Base-by-base conservation (phyloP, 1,139 yeast genomes). In the Taphrina flavorubra region DNA sequence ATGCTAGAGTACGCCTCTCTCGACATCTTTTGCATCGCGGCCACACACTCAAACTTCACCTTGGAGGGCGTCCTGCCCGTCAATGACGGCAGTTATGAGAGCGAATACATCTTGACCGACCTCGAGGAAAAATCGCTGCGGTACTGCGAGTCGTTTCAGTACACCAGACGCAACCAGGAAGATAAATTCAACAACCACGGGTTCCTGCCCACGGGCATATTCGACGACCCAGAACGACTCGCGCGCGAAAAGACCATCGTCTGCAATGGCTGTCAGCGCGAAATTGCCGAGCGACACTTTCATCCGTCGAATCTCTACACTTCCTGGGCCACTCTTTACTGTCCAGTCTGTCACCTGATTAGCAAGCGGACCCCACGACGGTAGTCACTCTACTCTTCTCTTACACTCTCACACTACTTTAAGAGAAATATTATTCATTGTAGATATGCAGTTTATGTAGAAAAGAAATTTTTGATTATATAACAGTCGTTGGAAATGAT, bases 281-380 rank as follows among this genome's bases (percentile, higher is more conserved):
- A 14, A 3, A 56, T 56, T 16, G 16, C 18, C 18, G 34, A 16
- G 37, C 34, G 36, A 34, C n/a, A 14, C 31, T 56, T 11, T 13
- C 46, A 56, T 56, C 60, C 60, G 1, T 37, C 20, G 7, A 36
- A 8, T n/a, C 8, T 44, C 18, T n/a, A 14, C 42, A 39, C n/a
- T 7, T 13, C 16, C 16, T 44, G 8, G 8, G 47, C 16, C 18
- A 7, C 8, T 8, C 47, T 8, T 11, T 40, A 25, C 49, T 56
- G 60, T 39, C 60, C 60, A 34, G 49, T 56, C 60, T 56, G 60
- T 49, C n/a, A 49, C 36, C 13, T 49, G 36, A 49, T 49, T 25
- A 20, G 36, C 53, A 49, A n/a, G 53, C 7, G n/a, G 36, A 20
- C 34, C 18, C 36, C 13, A n/a, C 11, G 25, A 16, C 51, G 51